These are phyloP conservation scores for Trichoderma harzianum DNA, from an alignment of 2,329 filamentous ascomycete genomes.

Conservation along the genomic window DNA sequence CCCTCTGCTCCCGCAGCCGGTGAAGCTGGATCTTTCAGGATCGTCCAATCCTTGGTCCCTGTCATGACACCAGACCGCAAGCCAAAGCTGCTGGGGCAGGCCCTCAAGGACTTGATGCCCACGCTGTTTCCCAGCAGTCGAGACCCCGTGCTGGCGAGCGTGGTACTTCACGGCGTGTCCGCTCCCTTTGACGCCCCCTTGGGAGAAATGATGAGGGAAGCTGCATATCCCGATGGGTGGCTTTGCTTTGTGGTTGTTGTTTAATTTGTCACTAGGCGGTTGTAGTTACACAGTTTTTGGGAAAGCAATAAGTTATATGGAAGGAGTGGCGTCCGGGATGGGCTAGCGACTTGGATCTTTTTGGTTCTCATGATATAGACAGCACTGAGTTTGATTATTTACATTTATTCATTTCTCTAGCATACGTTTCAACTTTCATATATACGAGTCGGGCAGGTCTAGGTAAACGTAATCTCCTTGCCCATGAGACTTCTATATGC, in stretches of 20 bases:
- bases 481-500: constrained; percentile 75
- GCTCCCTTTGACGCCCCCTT: constrained; percentile 78
- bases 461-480: constrained; percentile 63
- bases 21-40: constrained; percentile 56
- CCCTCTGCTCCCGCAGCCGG: constrained; percentile 22
- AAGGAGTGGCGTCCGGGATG: neutral
- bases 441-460: neutral
- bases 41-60: constrained; percentile 73
- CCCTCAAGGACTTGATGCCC: constrained; percentile 72
- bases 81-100: constrained; percentile 65
- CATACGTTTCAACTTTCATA: no score
- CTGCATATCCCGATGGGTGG: constrained; percentile 91
- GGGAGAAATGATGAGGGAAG: constrained; percentile 77
- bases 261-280: constrained; percentile 40
- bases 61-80: constrained; percentile 35
- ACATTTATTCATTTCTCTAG: neutral
- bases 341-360: neutral
- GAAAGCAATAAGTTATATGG: neutral
- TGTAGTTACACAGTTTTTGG: neutral
- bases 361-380: no score
- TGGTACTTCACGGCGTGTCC: constrained; percentile 78
- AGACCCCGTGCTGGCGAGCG: constrained; percentile 78
- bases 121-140: constrained; percentile 81
- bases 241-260: constrained; percentile 77
- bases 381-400: neutral